A percentile compares a stretch with the other conserved stretches of the same genome.
Evolutionary conservation across 2,329 filamentous ascomycete species (phyloP).

Genomic region (Xenoacremonium recifei): DNA sequence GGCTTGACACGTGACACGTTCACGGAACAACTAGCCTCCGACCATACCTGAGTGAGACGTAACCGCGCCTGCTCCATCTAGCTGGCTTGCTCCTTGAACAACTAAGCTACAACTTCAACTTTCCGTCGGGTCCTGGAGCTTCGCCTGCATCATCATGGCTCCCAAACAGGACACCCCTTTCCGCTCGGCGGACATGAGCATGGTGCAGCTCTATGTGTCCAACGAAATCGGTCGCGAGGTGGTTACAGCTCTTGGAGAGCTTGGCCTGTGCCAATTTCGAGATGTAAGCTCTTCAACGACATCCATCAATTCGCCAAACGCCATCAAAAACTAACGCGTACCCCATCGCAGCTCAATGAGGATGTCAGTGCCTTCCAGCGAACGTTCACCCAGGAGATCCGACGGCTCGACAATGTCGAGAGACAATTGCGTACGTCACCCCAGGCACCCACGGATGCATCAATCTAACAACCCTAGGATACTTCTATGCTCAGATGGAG

Average conservation of each 20-base stretch:
- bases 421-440: slow-evolving; percentile 81
- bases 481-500: slow-evolving; percentile 95
- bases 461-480: slow-evolving; percentile 57
- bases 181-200: slow-evolving; percentile 99
- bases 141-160: slow-evolving; percentile 51
- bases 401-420: slow-evolving; percentile 96
- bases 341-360: slow-evolving; percentile 71
- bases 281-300: slow-evolving; percentile 89
- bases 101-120: slow-evolving; percentile 28
- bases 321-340: slow-evolving; percentile 14
- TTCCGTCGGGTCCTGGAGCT: slow-evolving; percentile 30
- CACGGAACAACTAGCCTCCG: slow-evolving; percentile 27
- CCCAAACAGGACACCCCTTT: slow-evolving; percentile 87
- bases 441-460: slow-evolving; percentile 11
- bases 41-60: slow-evolving; percentile 20
- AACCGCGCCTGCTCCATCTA: slow-evolving; percentile 20
- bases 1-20: slow-evolving; percentile 30
- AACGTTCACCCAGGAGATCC: slow-evolving; percentile 96
- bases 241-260: slow-evolving; percentile 91
- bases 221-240: slow-evolving; percentile 99
- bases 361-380: slow-evolving; percentile 93
- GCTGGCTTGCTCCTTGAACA: slow-evolving; percentile 24
- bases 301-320: slow-evolving; percentile 11
- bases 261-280: slow-evolving; percentile 94
- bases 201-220: slow-evolving; percentile 99